phyloP scores from a whole-genome alignment of 1,139 yeast species.

The Hanseniaspora uvarum region DNA sequence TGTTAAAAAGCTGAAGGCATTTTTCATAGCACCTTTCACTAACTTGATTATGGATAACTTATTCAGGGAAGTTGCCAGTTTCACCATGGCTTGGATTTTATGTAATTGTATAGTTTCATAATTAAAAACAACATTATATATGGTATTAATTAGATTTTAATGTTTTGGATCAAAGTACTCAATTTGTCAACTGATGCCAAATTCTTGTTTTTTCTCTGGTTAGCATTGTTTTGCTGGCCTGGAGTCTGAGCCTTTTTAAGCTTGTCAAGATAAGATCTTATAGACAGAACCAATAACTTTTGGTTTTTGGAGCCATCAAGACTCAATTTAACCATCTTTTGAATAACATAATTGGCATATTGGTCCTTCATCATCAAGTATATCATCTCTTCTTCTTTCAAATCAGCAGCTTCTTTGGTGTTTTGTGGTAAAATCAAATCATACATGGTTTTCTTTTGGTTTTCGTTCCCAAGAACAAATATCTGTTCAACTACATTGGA shows the following conservation, averaged over 20 bases:
- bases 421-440: constrained; percentile 32
- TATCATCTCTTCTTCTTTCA: constrained; percentile 53
- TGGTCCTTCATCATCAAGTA: constrained; percentile 95
- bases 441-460: constrained; percentile 54
- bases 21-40: constrained; percentile 44
- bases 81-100: constrained; percentile 76
- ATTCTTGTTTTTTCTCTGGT: constrained; percentile 43
- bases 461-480: constrained; percentile 57
- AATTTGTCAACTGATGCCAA: constrained; percentile 78
- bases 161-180: constrained; percentile 33
- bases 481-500: constrained; percentile 95
- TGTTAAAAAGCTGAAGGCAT: constrained; percentile 35
- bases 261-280: constrained; percentile 42
- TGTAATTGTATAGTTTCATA: constrained; percentile 53
- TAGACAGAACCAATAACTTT: constrained; percentile 48
- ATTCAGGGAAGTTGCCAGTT: constrained; percentile 55
- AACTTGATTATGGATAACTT: constrained; percentile 50
- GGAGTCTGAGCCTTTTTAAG: constrained; percentile 26
- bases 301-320: constrained; percentile 48
- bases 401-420: constrained; percentile 32
- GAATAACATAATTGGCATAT: constrained; percentile 93
- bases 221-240: not conserved
- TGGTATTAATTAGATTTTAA: not conserved
- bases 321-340: constrained; percentile 79
- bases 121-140: constrained; percentile 15